A percentile compares a stretch with the other conserved stretches of the same genome.
Evolutionary conservation across 495 filamentous ascomycete species (phyloP).

Genomic region (Podospora pseudocomata): DNA sequence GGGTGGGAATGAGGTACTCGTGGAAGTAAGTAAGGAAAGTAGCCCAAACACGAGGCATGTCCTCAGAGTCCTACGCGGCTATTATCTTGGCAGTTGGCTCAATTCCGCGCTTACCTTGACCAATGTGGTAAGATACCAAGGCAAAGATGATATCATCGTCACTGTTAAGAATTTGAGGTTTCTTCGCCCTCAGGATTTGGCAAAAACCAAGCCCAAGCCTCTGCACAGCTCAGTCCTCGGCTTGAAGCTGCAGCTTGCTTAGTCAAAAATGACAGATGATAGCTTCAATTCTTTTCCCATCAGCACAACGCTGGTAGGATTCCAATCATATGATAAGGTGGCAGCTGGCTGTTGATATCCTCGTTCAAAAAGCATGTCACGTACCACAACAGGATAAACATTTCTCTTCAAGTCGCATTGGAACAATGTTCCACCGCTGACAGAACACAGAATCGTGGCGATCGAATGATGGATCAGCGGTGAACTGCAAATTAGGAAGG

Average conservation of each 20-base stretch:
- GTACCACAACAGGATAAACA: neutral
- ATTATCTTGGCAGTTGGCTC: neutral
- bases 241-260: no score
- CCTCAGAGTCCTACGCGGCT: neutral
- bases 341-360: neutral
- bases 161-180: no score
- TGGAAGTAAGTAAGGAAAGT: conserved; percentile 13
- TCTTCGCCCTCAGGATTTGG: no score
- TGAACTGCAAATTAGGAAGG: conserved; percentile 4
- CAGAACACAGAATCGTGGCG: neutral
- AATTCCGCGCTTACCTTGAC: neutral
- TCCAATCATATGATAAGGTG: neutral
- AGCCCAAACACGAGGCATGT: neutral
- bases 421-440: neutral
- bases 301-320: neutral
- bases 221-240: no score
- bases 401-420: neutral
- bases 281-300: neutral
- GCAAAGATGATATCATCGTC: no score
- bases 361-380: neutral
- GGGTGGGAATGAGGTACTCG: conserved; percentile 8
- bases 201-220: no score
- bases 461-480: conserved; percentile 3
- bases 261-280: neutral
- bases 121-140: neutral